Evolutionary conservation across 2,329 filamentous ascomycete species (phyloP).

Genomic region (Periconia sp.): DNA sequence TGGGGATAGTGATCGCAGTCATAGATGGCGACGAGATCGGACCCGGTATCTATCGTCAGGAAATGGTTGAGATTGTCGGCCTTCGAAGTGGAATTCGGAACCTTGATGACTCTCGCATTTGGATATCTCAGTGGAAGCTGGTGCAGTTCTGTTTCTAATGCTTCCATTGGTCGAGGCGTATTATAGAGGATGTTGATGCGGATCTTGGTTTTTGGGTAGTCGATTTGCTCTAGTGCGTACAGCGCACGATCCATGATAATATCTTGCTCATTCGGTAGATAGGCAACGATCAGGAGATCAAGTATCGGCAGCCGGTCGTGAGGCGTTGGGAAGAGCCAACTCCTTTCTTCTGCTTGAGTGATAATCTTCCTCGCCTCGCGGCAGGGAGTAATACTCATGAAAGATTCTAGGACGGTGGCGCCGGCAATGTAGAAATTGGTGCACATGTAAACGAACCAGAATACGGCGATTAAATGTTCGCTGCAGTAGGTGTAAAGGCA

Average conservation of each 20-base stretch:
- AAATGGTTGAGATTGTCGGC: conserved; percentile 60
- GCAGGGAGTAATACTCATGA: conserved; percentile 47
- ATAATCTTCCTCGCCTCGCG: conserved; percentile 46
- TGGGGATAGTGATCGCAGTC: conserved; percentile 60
- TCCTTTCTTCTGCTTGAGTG: conserved; percentile 45
- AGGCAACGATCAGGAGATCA: conserved; percentile 57
- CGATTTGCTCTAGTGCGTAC: conserved; percentile 55
- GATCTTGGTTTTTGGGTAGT: conserved; percentile 55
- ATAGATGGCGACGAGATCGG: conserved; percentile 56
- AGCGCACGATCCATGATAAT: conserved; percentile 57
- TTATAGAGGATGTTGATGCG: conserved; percentile 58
- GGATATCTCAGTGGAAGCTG: conserved; percentile 46
- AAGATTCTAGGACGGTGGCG: conserved; percentile 50
- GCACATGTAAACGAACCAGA: conserved; percentile 54
- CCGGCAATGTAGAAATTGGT: conserved; percentile 55
- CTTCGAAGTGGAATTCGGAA: conserved; percentile 56
- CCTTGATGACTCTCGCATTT: conserved; percentile 54
- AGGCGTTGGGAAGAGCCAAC: conserved; percentile 51
- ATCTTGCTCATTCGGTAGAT: conserved; percentile 58
- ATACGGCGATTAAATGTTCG: conserved; percentile 44
- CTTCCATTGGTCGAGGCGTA: conserved; percentile 54
- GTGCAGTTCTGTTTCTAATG: conserved; percentile 51
- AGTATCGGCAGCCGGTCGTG: conserved; percentile 50
- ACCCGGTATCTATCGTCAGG: conserved; percentile 51
- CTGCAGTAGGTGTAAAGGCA: conserved; percentile 51